Evolutionary conservation across 1,139 yeast species (phyloP).

Genomic region (Groenewaldozyma auringiensis): DNA sequence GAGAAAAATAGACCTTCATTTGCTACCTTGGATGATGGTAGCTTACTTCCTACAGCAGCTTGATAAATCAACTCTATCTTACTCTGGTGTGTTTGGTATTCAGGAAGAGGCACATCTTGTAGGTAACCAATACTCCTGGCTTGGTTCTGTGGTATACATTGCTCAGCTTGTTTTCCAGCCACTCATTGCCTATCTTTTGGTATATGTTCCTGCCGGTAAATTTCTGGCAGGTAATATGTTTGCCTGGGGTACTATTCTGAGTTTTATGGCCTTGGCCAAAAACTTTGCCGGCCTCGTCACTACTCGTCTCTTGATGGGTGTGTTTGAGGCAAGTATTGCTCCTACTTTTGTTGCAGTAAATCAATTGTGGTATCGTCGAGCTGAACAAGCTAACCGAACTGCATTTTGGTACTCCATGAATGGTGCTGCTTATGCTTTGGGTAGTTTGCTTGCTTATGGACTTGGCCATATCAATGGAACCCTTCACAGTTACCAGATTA

Average conservation of each 20-base stretch:
- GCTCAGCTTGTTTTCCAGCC: constrained; percentile 46
- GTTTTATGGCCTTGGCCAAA: constrained; percentile 42
- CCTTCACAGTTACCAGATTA: constrained; percentile 52
- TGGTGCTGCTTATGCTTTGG: constrained; percentile 33
- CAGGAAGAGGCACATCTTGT: constrained; percentile 31
- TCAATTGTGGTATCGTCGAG: constrained; percentile 46
- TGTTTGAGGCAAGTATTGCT: constrained; percentile 50
- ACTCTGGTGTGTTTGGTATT: constrained; percentile 57
- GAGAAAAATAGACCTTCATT: constrained; percentile 46
- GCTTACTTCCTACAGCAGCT: constrained; percentile 51
- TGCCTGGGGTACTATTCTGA: constrained; percentile 45
- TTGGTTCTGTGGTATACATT: constrained; percentile 53
- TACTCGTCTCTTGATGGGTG: constrained; percentile 45
- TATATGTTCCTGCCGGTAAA: constrained; percentile 48
- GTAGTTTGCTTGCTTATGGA: constrained; percentile 29
- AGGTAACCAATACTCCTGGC: constrained; percentile 43
- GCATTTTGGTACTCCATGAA: constrained; percentile 19
- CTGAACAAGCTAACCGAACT: constrained; percentile 42
- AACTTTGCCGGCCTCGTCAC: constrained; percentile 44
- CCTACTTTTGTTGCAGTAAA: constrained; percentile 47
- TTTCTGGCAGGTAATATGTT: constrained; percentile 40
- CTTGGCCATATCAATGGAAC: constrained; percentile 37
- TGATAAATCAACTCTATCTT: constrained; percentile 56
- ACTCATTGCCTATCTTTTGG: constrained; percentile 48
- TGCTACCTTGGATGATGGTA: constrained; percentile 37